phyloP scores from a whole-genome alignment of 805 yeast species.

The Candida broadrunensis region DNA sequence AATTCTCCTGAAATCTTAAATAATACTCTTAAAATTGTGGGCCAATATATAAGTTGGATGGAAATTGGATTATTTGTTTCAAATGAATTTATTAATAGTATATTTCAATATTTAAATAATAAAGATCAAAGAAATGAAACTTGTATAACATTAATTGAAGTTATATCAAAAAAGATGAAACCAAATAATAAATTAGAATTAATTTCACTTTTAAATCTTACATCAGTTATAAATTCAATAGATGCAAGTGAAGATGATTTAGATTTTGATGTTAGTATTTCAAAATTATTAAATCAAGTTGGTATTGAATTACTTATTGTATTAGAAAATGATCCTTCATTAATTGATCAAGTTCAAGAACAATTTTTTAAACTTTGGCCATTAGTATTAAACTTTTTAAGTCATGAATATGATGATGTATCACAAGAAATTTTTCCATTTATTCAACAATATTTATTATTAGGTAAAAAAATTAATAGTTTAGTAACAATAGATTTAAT shows the following conservation, averaged over 20 bases:
- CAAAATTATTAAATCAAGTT: conserved; percentile 69
- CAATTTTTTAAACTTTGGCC: conserved; percentile 70
- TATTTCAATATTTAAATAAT: conserved; percentile 56
- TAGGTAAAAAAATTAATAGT: conserved; percentile 55
- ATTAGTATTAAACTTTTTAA: conserved; percentile 62
- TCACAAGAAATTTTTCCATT: conserved; percentile 81
- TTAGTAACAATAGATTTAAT: conserved; percentile 47
- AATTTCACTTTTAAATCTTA: conserved; percentile 64
- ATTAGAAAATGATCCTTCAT: conserved; percentile 46
- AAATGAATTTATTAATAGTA: conserved; percentile 51
- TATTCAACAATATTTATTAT: conserved; percentile 67
- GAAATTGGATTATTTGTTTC: conserved; percentile 73
- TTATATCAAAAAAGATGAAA: conserved; percentile 75
- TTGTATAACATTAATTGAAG: conserved; percentile 56
- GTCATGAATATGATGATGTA: conserved; percentile 86
- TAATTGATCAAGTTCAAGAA: conserved; percentile 35
- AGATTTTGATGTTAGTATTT: conserved; percentile 73
- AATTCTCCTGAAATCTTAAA: conserved; percentile 46
- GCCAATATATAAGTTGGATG: conserved; percentile 91
- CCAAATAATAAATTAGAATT: conserved; percentile 68
- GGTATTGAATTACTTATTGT: conserved; percentile 75
- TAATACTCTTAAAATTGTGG: conserved; percentile 63
- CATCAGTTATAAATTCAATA: conserved; percentile 43
- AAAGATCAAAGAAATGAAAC: conserved; percentile 55
- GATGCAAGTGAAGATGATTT: conserved; percentile 39